Base-by-base conservation (phyloP, 306 rosid genomes). In the Medicago ruthenica region DNA sequence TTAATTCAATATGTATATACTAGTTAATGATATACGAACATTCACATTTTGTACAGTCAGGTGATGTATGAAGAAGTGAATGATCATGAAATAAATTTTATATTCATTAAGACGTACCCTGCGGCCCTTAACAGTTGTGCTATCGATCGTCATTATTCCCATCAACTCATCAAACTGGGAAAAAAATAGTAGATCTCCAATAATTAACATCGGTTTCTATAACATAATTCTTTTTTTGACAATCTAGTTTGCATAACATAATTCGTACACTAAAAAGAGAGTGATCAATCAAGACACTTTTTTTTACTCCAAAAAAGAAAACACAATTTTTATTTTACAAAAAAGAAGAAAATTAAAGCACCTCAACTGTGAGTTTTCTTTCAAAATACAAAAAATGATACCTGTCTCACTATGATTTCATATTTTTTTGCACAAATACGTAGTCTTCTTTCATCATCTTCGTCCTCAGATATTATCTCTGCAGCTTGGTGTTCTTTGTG, bases 401-500 rank as follows among this genome's bases (percentile, higher is more conserved):
- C 65, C 65, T 59, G 65, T 59, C 15, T 59, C 39, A 59, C 36
- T 13, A 59, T 59, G 4, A 3, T 59, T 59, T 59, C 39, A n/a
- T 22, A 59, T 37, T 59, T 59, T 24, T 59, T 59, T 22, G n/a
- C 16, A 13, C 37, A 59, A 22, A 10, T 59, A 9, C 36, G 9
- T 59, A 59, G 65, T 24, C 39, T 59, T 24, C 9, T 59, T 59
- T 59, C 65, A 59, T 59, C 37, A 59, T 59, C 65, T 59, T 11
- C 65, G 2, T 59, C 65, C 39, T 22, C 13, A 22, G 65, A 59
- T 54, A 9, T 54, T 18, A 1, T 20, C 5, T 10, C 31, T 22
- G 0, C 39, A 59, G 1, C 62, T 55, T 55, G 11, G 7, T 20
- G 34, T 55, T 55, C 37, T 22, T 59, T 59, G 65, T 59, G 65